phyloP scores from a whole-genome alignment of 768 basidiomycete genomes.

The Candolleomyces efflorescens region DNA sequence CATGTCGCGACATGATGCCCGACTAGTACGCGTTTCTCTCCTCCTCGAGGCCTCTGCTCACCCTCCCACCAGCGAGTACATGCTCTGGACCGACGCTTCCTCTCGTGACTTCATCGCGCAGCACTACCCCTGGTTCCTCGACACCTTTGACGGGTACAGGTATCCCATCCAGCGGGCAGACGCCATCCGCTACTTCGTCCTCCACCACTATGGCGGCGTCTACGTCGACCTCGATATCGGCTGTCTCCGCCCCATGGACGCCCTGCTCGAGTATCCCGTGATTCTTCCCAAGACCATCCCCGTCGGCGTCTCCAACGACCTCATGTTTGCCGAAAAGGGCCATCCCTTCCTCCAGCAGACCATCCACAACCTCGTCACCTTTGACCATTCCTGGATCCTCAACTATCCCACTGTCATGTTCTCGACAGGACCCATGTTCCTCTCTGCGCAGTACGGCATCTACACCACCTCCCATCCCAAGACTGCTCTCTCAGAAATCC shows the following conservation, averaged over 20 bases:
- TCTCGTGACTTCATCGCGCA: conserved; percentile 88
- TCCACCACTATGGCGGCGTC: conserved; percentile 91
- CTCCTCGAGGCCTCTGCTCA: conserved; percentile 8
- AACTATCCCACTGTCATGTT: conserved; percentile 99
- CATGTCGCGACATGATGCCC: conserved; percentile 87
- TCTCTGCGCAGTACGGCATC: conserved; percentile 90
- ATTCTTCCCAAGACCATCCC: conserved; percentile 95
- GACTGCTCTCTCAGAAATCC: conserved; percentile 68
- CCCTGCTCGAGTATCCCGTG: conserved; percentile 79
- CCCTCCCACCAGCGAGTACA: conserved; percentile 70
- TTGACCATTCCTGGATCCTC: conserved; percentile 90
- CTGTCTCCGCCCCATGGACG: conserved; percentile 81
- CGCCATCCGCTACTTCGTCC: conserved; percentile 96
- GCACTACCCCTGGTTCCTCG: conserved; percentile 89
- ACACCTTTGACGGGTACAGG: conserved; percentile 88
- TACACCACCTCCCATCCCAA: conserved; percentile 68
- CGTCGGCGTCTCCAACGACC: conserved; percentile 95
- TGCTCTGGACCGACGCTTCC: conserved; percentile 92
- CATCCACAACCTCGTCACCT: conserved; percentile 86
- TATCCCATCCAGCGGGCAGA: conserved; percentile 96
- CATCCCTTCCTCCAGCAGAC: conserved; percentile 92
- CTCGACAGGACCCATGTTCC: conserved; percentile 98
- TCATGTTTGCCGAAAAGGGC: conserved; percentile 84
- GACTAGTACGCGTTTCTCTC: conserved; percentile 74
- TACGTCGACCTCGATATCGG: conserved; percentile 98